Evolutionary conservation across 2,329 filamentous ascomycete genomes (phyloP), one percentile per base, ranked within the genome.

Genomic region (Chalara sp.): DNA sequence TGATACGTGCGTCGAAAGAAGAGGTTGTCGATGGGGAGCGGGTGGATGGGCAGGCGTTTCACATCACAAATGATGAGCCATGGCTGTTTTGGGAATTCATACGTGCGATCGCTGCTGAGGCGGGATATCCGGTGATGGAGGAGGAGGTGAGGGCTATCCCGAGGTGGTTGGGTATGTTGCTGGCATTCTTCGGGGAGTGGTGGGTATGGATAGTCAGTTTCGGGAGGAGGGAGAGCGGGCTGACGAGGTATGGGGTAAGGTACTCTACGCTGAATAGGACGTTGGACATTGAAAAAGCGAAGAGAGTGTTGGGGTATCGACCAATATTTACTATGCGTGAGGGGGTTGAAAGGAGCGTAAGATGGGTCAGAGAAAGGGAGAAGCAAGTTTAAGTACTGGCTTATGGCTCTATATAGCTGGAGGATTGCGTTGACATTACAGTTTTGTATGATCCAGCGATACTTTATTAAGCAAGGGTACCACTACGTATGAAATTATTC

Each of bases 51-150:
- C 83, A 95, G 68, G 83, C 84, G 50, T 91, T 96, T 72, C 82
- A 93, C 70, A 80, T 96, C 64, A 91, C 88, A 53, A 96, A 96
- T 68, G 87, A 89, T 68, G 76, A 81, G 58, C 90, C 89, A 11
- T 76, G 92, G 32, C 90, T 90, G 67, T 92, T 95, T 67, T 92
- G 91, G 81, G 89, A 93, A 67, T 86, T 93, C 64, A 81, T 86
- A 54, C 78, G 87, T 41, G 81, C 83, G 28, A 77, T 95, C 47
- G 95, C 87, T 87, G 70, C 69, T 54, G 75, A 74, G 37, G 77
- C 78, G 8, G 80, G 80, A n/a, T 40, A 37, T 44, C 35, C 43
- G 1, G 37, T 50, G 5, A 51, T 32, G 42, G 32, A 42, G 6
- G 44, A 47, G 29, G 48, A 51, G 6, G 43, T 53, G n/a, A 44